These are phyloP conservation scores for Nelumbo lutea DNA, from an alignment of 164 flowering plant genomes.

Conservation along the genomic window DNA sequence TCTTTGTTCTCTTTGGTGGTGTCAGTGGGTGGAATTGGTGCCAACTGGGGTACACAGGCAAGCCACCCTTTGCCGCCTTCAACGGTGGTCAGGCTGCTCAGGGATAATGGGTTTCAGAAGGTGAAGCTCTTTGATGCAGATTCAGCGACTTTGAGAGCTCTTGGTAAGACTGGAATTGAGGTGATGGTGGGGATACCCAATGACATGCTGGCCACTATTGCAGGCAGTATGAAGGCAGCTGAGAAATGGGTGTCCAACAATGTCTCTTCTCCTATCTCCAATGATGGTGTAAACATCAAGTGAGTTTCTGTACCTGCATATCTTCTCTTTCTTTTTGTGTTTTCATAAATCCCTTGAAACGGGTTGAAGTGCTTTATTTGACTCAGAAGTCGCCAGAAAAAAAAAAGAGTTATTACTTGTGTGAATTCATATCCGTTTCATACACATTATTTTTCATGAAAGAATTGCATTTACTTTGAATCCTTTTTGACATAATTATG, in stretches of 20 bases:
- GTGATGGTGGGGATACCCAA: slow-evolving; percentile 99
- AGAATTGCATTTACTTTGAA: too few relatives aligned
- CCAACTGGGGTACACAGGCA: slow-evolving; percentile 89
- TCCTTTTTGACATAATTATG: too few relatives aligned
- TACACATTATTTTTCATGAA: too few relatives aligned
- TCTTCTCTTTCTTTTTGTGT: neutral
- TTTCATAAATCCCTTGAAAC: neutral
- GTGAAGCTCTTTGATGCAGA: slow-evolving; percentile 97
- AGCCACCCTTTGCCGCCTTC: slow-evolving; percentile 62
- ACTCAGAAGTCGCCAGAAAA: too few relatives aligned
- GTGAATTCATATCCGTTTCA: too few relatives aligned
- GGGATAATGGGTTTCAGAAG: slow-evolving; percentile 68
- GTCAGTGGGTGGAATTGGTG: slow-evolving; percentile 60
- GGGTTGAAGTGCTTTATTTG: too few relatives aligned
- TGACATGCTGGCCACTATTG: slow-evolving; percentile 69
- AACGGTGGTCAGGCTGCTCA: slow-evolving; percentile 60
- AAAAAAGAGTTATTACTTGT: too few relatives aligned
- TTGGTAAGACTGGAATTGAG: slow-evolving; percentile 55
- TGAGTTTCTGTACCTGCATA: slow-evolving; percentile 10
- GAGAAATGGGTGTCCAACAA: slow-evolving; percentile 85
- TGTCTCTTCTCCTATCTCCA: slow-evolving; percentile 53
- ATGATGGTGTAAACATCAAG: slow-evolving; percentile 63
- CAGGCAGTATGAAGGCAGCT: slow-evolving; percentile 56
- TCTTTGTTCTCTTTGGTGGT: slow-evolving; percentile 15
- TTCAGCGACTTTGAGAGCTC: slow-evolving; percentile 43